Percentiles rank a stretch among this genome's conserved stretches.
Conservation (phyloP, 2,329 filamentous ascomycete genomes). For the Fusarium xyrophilum region DNA sequence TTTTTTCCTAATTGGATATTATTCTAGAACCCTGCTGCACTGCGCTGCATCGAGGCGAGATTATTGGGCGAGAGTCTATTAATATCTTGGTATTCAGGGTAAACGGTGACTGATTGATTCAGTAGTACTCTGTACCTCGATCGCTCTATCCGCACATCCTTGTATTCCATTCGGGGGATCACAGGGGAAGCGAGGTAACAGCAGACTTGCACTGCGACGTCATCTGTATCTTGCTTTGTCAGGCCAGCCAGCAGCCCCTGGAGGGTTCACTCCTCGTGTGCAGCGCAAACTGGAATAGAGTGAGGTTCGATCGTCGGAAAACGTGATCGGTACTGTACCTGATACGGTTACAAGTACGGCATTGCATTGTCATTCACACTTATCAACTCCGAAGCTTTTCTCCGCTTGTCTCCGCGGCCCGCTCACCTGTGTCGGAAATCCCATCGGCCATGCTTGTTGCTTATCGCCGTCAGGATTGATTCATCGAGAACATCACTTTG, state of each 20-base stretch:
- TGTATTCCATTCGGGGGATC: constrained; percentile 15
- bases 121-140: constrained; percentile 5
- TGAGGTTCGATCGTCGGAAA: constrained; percentile 25
- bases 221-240: constrained; percentile 29
- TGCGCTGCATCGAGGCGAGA: constrained; percentile 3
- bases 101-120: constrained; percentile 18
- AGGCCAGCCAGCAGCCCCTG: constrained; percentile 32
- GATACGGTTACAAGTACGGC: constrained; percentile 28
- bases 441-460: constrained; percentile 2
- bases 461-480: constrained; percentile 12
- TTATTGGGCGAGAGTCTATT: constrained; percentile 24
- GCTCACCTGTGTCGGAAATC: constrained; percentile 32
- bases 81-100: constrained; percentile 18
- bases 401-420: constrained; percentile 37
- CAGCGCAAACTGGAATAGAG: constrained; percentile 9
- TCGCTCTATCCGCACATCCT: not conserved
- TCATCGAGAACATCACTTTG: not conserved
- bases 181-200: constrained; percentile 18
- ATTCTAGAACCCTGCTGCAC: constrained; percentile 12
- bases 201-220: constrained; percentile 28
- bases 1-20: constrained; percentile 23
- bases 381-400: constrained; percentile 32
- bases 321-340: constrained; percentile 10
- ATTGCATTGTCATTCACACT: constrained; percentile 18
- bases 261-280: constrained; percentile 23